Evolutionary conservation across 2,329 filamentous ascomycete species (phyloP), one percentile per base, ranked within the genome.

Genomic region (Hymenoscyphus occultus): DNA sequence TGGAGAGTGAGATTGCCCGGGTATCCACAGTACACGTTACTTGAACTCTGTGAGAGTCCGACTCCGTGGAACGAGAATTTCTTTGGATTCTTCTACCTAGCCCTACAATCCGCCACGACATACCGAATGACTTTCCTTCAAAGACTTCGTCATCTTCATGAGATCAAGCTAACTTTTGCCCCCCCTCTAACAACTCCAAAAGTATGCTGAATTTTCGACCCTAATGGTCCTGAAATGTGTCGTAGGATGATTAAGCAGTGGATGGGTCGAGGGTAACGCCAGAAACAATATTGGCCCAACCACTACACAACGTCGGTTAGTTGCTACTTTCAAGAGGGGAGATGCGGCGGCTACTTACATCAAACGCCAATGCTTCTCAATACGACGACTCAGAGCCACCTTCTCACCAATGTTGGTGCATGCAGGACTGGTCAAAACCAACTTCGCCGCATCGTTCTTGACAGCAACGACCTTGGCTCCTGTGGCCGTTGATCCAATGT

Each of bases 401-500:
- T 99, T 98, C 84, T 99, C 94, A 71, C 93, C 93, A 76, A 97
- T 90, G 78, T 96, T 94, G 60, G 95, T 99, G 83, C 95, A 99
- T 65, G 95, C 95, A 56, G 93, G 93, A 77, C 88, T 94, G 67
- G 93, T 98, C 73, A 99, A 83, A 66, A 92, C 90, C 71, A 99
- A 85, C 83, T 97, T 97, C 65, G 95, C 95, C 65, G 93, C 94
- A 85, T 99, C 95, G 76, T 94, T 93, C 86, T 95, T 97, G 77
- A 98, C 96, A 74, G 92, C 94, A 65, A 95, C 87, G 62, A 99
- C 92, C 87, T 98, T 99, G 72, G 95, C 95, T 80, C 95, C 95
- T 14, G 94, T 97, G 58, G 95, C 96, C 10, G 94, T 98, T 45
- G 92, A 97, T 68, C 95, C 95, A 77, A 99, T 99, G 84, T 99